Base-by-base conservation (phyloP, 1,139 yeast genomes). In the Zygoascus meyerae region DNA sequence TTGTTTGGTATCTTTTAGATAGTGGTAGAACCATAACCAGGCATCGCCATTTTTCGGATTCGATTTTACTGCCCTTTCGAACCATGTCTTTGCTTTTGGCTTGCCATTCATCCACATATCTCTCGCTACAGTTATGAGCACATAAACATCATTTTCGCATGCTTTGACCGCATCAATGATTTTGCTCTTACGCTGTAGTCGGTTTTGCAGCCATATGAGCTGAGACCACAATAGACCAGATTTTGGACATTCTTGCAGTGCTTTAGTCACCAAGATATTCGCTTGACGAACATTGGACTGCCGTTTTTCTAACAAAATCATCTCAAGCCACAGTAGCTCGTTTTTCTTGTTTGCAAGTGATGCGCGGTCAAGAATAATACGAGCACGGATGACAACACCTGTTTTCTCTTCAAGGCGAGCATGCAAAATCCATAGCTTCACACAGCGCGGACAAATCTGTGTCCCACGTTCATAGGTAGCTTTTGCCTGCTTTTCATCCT, bases 301-400 rank as follows among this genome's bases (percentile, higher is more conserved):
- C 29, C 74, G 55, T 38, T 63, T 61, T 60, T 92, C 97, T 34
- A 89, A 66, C 21, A 68, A 57, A 8, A 86, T 70, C 51, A 80
- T 76, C 26, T 75, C 82, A 5, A 72, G 61, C 81, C 87, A 82
- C 2, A 89, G 55, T 11, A 49, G 48, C 30, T 78, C 84, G 33
- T 68, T 67, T 3, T 69, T 58, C 0, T 82, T 79, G 48, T 75
- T 75, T 30, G 70, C 69, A 12, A 79, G 55, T 2, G 86, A 63
- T 0, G 87, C 95, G 32, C 78, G 69, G 55, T 87, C 97, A 12
- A 89, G 64, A 1, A 76, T 71, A 0, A 95, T 81, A 48, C 96
- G 75, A 0, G 95, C 92, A 49, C 78, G 72, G 3, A 82, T 74
- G 7, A 73, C 69, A 0, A 68, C 68, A 5, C 73, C 62, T 5